phyloP scores from a whole-genome alignment of 305 asterid species.

The Andrographis paniculata region DNA sequence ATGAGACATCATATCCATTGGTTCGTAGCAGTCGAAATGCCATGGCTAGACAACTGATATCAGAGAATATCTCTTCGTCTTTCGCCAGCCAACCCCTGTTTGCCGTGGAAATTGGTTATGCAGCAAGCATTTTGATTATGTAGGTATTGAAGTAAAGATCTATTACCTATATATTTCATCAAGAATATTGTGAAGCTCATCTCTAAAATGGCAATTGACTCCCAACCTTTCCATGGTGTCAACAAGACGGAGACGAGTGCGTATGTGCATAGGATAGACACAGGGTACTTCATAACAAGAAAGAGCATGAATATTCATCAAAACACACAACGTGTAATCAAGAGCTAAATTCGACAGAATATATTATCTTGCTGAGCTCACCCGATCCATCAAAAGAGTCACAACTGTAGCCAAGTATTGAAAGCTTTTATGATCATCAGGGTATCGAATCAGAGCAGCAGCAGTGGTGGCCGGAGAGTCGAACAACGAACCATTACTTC shows the following conservation, averaged over 20 bases:
- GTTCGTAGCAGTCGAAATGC: conserved; percentile 35
- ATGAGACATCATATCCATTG: conserved; percentile 22
- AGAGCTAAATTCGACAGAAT: background rate
- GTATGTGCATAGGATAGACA: conserved; percentile 1
- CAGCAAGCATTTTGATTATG: no score
- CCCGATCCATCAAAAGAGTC: background rate
- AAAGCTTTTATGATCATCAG: conserved; percentile 11
- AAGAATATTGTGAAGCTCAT: conserved; percentile 18
- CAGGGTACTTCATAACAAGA: background rate
- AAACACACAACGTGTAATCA: background rate
- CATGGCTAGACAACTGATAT: conserved; percentile 22
- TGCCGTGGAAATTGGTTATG: background rate
- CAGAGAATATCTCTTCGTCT: conserved; percentile 19
- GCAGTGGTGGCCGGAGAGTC: conserved; percentile 26
- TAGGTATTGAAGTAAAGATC: background rate
- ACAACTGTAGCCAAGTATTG: conserved; percentile 3
- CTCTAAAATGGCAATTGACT: conserved; percentile 18
- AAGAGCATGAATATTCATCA: background rate
- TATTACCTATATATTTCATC: conserved; percentile 31
- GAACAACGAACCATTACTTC: conserved; percentile 20
- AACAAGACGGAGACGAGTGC: conserved; percentile 13
- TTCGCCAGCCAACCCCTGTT: conserved; percentile 27
- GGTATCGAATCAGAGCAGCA: conserved; percentile 20
- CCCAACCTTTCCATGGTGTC: conserved; percentile 27
- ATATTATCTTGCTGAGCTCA: background rate